phyloP scores from a whole-genome alignment of 805 yeast species.

The Schwanniomyces vanrijiae region DNA sequence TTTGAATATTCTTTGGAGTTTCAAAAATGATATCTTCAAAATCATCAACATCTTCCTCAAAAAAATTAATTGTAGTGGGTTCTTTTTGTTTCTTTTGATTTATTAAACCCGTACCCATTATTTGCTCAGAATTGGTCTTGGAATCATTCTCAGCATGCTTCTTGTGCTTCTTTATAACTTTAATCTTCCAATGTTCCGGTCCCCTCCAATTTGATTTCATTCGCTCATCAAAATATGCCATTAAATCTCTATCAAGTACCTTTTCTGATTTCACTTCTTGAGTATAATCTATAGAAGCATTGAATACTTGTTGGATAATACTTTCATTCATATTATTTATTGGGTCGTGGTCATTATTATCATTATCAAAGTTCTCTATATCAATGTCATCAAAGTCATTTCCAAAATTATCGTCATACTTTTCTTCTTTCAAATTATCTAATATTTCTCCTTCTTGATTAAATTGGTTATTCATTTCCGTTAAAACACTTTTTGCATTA shows the following conservation, averaged over 20 bases:
- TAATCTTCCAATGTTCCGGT: conserved; percentile 86
- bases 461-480: conserved; percentile 40
- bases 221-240: conserved; percentile 79
- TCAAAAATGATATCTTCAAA: conserved; percentile 33
- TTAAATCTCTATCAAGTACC: conserved; percentile 53
- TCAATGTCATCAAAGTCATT: conserved; percentile 24
- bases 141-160: conserved; percentile 12
- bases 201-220: conserved; percentile 83
- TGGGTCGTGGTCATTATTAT: conserved; percentile 18
- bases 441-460: conserved; percentile 9
- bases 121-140: neutral
- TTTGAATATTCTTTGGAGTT: conserved; percentile 22
- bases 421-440: conserved; percentile 7
- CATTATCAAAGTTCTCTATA: conserved; percentile 21
- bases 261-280: conserved; percentile 2
- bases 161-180: conserved; percentile 50
- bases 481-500: conserved; percentile 47
- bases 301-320: conserved; percentile 4
- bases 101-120: neutral
- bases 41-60: conserved; percentile 30
- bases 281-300: neutral
- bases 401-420: conserved; percentile 4
- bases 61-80: conserved; percentile 28
- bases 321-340: conserved; percentile 6
- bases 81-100: conserved; percentile 13